Percentiles rank a stretch among this genome's conserved stretches.
phyloP scores from a whole-genome alignment of 169 alveolate species.

The Miamiensis avidus region DNA sequence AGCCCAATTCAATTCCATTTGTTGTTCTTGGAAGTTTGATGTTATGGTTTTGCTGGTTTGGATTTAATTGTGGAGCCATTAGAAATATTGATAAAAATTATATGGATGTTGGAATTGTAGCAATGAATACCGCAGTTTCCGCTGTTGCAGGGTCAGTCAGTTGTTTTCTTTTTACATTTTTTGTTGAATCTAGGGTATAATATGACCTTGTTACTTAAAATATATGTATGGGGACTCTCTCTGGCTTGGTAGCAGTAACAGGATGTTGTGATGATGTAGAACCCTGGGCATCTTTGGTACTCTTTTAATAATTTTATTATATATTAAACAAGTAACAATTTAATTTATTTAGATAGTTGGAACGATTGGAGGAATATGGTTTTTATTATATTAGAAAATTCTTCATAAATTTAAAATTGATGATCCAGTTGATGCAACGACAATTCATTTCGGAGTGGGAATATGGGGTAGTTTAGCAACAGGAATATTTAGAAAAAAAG shows the following conservation, averaged over 20 bases:
- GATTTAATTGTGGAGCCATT: not conserved
- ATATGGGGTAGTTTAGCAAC: not conserved
- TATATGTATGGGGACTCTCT: not conserved
- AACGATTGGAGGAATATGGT: too few relatives aligned
- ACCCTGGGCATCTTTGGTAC: not conserved
- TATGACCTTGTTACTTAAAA: not conserved
- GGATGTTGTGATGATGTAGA: not conserved
- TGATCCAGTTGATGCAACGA: too few relatives aligned
- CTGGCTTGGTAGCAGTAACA: not conserved
- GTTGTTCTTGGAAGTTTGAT: not conserved
- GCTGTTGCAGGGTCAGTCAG: not conserved
- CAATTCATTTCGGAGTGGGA: not conserved
- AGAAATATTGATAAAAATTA: too few relatives aligned
- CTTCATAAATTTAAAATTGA: too few relatives aligned
- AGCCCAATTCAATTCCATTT: not conserved
- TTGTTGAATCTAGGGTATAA: too few relatives aligned
- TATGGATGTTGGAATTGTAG: not conserved
- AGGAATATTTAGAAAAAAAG: not conserved
- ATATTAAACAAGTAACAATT: not conserved
- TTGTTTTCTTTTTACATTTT: too few relatives aligned
- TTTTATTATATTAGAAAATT: too few relatives aligned
- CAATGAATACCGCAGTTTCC: not conserved
- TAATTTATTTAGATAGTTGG: not conserved
- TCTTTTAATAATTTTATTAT: not conserved
- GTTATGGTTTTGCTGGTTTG: not conserved